These are phyloP conservation scores for Clarireedia sp. DNA, from an alignment of 2,329 filamentous ascomycete genomes.

Conservation along the genomic window DNA sequence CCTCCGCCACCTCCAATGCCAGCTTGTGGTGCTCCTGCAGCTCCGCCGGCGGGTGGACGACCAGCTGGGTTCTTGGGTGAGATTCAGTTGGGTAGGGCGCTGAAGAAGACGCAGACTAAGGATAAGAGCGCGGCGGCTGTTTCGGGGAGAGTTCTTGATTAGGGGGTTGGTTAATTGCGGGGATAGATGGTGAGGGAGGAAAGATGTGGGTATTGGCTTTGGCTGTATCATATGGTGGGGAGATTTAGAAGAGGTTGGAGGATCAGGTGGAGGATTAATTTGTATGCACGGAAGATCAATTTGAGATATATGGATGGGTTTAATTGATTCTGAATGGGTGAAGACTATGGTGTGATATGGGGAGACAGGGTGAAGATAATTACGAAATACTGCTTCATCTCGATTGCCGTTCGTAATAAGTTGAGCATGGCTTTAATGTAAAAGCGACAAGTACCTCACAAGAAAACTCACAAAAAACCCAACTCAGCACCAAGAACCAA, in stretches of 20 bases:
- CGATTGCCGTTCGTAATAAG: too few species aligned
- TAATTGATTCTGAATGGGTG: too few species aligned
- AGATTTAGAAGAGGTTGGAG: not conserved
- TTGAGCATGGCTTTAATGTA: too few species aligned
- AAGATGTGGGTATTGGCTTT: not conserved
- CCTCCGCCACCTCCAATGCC: constrained; percentile 38
- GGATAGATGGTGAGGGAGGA: not conserved
- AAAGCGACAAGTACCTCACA: too few species aligned
- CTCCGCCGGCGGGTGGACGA: constrained; percentile 31
- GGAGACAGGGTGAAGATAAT: too few species aligned
- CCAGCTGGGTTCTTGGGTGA: constrained; percentile 66
- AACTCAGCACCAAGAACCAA: too few species aligned
- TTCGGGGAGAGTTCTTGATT: constrained; percentile 63
- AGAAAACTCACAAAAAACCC: too few species aligned
- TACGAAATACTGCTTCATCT: too few species aligned
- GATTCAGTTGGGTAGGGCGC: constrained; percentile 69
- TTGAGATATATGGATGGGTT: not conserved
- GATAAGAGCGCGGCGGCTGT: constrained; percentile 68
- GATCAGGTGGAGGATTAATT: not conserved
- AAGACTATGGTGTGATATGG: too few species aligned
- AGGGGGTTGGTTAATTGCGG: not conserved
- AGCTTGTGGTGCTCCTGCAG: constrained; percentile 23
- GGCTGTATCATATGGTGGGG: not conserved
- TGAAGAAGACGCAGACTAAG: constrained; percentile 85
- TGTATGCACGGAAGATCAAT: not conserved